Evolutionary conservation across 768 basidiomycete species (phyloP).

Genomic region (Ephemerocybe angulata): DNA sequence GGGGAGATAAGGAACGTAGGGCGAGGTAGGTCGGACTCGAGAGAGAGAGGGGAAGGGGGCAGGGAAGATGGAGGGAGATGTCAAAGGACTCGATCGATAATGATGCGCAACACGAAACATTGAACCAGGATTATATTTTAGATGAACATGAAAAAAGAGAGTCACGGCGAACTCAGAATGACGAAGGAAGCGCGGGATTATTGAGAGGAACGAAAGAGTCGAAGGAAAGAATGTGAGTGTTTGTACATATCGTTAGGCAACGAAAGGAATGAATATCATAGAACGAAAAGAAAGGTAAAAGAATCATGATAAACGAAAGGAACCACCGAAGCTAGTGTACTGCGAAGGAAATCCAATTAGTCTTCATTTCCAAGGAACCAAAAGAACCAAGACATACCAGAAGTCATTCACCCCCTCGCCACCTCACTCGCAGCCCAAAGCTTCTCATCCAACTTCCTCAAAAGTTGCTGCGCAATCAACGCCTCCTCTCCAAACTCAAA

Average conservation of each 20-base stretch:
- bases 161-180: background rate
- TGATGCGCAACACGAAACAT: background rate
- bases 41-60: background rate
- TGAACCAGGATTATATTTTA: slow-evolving; percentile 3
- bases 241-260: background rate
- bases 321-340: background rate
- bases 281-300: background rate
- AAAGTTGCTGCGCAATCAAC: slow-evolving; percentile 29
- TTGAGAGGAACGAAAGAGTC: background rate
- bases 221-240: background rate
- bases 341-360: too few relatives aligned
- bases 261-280: background rate
- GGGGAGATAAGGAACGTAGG: background rate
- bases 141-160: background rate
- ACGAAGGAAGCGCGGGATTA: background rate
- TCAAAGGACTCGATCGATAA: background rate
- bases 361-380: background rate
- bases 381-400: background rate
- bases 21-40: background rate
- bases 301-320: background rate
- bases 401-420: background rate
- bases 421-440: background rate
- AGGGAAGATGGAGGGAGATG: background rate
- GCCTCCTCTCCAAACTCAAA: slow-evolving; percentile 32
- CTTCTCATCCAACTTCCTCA: slow-evolving; percentile 24